These are phyloP conservation scores for Nakazawaea ishiwadae DNA, from an alignment of 805 yeast genomes.

Conservation along the genomic window DNA sequence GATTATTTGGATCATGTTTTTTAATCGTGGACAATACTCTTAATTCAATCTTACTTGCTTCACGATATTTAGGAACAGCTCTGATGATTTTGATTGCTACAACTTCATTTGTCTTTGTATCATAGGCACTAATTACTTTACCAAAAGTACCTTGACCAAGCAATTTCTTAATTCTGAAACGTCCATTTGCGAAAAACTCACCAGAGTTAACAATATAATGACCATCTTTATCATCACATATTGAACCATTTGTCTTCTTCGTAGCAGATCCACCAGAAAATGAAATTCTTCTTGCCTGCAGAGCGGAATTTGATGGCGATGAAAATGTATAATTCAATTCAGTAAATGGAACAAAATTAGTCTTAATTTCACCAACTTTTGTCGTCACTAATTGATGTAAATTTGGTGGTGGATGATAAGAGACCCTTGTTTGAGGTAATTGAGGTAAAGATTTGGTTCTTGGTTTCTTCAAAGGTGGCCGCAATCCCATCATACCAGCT, in stretches of 20 bases:
- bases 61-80: conserved; percentile 90
- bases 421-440: conserved; percentile 40
- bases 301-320: conserved; percentile 9
- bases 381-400: conserved; percentile 28
- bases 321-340: conserved; percentile 23
- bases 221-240: conserved; percentile 66
- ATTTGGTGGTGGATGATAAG: conserved; percentile 29
- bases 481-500: conserved; percentile 1
- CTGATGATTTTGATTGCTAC: conserved; percentile 93
- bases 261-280: conserved; percentile 15
- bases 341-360: conserved; percentile 26
- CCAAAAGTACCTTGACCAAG: conserved; percentile 95
- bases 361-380: conserved; percentile 38
- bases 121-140: conserved; percentile 81
- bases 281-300: conserved; percentile 18
- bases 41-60: conserved; percentile 90
- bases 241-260: conserved; percentile 14
- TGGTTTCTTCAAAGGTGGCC: conserved; percentile 34
- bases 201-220: conserved; percentile 61
- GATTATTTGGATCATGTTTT: conserved; percentile 61
- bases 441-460: conserved; percentile 54
- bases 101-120: conserved; percentile 47
- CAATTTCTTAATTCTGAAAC: conserved; percentile 62
- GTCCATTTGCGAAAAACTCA: conserved; percentile 60
- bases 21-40: conserved; percentile 74